Evolutionary conservation across 2,329 filamentous ascomycete species (phyloP), one percentile per base, ranked within the genome.

Genomic region (Colletotrichum costaricense): DNA sequence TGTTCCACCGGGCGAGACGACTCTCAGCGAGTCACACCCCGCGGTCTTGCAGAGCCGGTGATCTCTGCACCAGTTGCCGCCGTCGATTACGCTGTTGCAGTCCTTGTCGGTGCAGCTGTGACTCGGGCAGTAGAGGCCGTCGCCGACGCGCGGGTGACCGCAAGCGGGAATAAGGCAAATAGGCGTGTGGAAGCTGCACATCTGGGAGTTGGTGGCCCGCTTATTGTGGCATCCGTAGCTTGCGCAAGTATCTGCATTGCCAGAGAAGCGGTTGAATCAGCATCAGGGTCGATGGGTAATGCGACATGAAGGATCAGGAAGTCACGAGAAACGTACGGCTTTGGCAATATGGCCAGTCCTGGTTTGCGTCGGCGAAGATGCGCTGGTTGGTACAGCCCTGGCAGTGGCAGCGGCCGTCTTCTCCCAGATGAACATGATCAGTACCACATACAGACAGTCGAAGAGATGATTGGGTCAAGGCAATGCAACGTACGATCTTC

Each of bases 1-100:
- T 5, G 12, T 22, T 16, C 63, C 64, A 4, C 30, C 28, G 11
- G 69, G 28, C 12, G 70, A 70, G 16, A 67, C 63, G 42, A 63
- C 67, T 26, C 68, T 42, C 2, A 24, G 66, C 28, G 55, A 46
- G 7, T 22, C 24, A 54, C 57, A 69, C 8, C 69, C 76, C 1
- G 28, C 55, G 2, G 81, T 57, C 14, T 63, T 62, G 57, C 76
- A 77, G 9, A 58, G n/a, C 14, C 67, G 62, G 52, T 77, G 76
- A 8, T 65, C 35, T 24, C 35, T 55, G 42, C 76, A 77, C 75
- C 75, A 77, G 62, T 68, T 49, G 12, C 73, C 75, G 28, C 67
- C 65, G 66, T 30, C 57, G n/a, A 76, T 76, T 38, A 76, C 72
- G n/a, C 22, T 28, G 5, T 63, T 54, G 49, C 76, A 77, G 54